Evolutionary conservation across 345 rosid genomes (phyloP).

Genomic region (Eucalyptus shirleyi): DNA sequence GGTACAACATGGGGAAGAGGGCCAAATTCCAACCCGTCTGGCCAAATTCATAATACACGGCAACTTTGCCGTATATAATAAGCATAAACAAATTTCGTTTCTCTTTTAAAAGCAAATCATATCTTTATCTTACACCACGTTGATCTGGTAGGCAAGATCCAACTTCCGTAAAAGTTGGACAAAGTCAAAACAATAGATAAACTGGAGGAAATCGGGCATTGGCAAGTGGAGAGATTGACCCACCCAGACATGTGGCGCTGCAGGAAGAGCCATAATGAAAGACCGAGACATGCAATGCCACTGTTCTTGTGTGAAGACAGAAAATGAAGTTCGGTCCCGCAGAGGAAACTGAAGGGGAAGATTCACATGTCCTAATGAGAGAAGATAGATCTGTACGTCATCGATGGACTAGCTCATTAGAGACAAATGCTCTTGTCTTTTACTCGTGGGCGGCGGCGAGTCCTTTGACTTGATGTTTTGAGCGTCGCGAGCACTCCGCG

Average conservation of each 20-base stretch:
- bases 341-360: background rate
- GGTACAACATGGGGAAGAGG: background rate
- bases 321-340: background rate
- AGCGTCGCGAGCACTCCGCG: background rate
- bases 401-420: background rate
- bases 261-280: background rate
- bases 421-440: background rate
- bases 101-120: background rate
- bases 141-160: background rate
- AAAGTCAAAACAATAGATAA: background rate
- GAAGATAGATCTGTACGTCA: background rate
- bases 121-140: background rate
- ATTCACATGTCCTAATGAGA: background rate
- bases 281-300: background rate
- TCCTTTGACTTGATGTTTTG: background rate
- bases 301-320: background rate
- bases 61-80: background rate
- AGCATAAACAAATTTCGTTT: background rate
- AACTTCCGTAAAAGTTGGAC: background rate
- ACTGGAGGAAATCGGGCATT: background rate
- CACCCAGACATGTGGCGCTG: background rate
- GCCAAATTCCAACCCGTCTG: background rate
- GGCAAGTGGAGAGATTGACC: background rate
- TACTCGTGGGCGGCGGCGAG: background rate
- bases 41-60: background rate